Conservation (phyloP, 2,329 filamentous ascomycete species). For the Aspergillus spinulosporus region DNA sequence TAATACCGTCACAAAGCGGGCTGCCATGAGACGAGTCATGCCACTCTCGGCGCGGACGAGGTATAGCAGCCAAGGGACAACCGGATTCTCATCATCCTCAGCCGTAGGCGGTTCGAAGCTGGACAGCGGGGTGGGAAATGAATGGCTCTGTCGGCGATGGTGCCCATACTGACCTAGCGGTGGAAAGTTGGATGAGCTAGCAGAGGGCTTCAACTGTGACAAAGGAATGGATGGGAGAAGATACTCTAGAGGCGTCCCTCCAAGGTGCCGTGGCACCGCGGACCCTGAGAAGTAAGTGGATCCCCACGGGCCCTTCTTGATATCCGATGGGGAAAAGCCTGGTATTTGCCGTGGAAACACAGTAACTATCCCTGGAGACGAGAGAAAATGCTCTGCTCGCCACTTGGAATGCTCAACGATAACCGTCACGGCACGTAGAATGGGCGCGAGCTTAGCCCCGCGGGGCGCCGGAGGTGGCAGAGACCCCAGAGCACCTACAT, state of each 20-base stretch:
- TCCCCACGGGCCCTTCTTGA: slow-evolving; percentile 54
- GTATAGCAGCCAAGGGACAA: slow-evolving; percentile 72
- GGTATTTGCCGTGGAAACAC: slow-evolving; percentile 62
- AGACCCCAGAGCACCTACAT: slow-evolving; percentile 56
- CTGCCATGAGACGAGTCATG: slow-evolving; percentile 66
- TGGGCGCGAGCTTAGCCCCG: slow-evolving; percentile 62
- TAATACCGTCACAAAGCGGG: slow-evolving; percentile 67
- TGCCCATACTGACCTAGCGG: slow-evolving; percentile 50
- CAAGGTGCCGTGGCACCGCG: slow-evolving; percentile 47
- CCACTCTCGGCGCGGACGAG: slow-evolving; percentile 60
- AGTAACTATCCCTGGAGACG: slow-evolving; percentile 67
- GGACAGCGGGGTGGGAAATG: slow-evolving; percentile 37
- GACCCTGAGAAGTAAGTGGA: slow-evolving; percentile 56
- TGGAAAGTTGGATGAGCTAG: slow-evolving; percentile 51
- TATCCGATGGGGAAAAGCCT: slow-evolving; percentile 53
- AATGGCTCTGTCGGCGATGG: slow-evolving; percentile 39
- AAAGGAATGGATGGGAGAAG: slow-evolving; percentile 58
- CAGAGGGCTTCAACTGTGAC: slow-evolving; percentile 32
- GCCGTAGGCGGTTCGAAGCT: slow-evolving; percentile 41
- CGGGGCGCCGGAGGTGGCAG: slow-evolving; percentile 64
- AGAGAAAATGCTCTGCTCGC: slow-evolving; percentile 69
- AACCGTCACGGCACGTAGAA: slow-evolving; percentile 74
- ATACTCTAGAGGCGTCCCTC: slow-evolving; percentile 62
- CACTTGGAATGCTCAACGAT: slow-evolving; percentile 79
- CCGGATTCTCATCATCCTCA: slow-evolving; percentile 67